These are phyloP conservation scores for Pistacia atlantica DNA, from an alignment of 345 rosid species.

Conservation along the genomic window DNA sequence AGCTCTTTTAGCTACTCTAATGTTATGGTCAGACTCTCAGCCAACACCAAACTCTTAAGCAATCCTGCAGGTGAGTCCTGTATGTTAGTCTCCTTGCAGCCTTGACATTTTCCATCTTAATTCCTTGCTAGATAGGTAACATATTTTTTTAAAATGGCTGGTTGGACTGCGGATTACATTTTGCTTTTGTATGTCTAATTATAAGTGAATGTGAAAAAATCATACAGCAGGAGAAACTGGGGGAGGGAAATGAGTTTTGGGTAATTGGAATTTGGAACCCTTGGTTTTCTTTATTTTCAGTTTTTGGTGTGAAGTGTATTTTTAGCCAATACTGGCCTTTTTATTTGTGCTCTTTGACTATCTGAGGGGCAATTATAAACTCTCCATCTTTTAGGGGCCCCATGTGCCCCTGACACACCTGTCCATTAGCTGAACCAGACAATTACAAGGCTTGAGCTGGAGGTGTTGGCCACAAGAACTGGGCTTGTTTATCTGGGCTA, in stretches of 20 bases:
- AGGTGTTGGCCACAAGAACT: neutral
- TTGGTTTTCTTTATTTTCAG: neutral
- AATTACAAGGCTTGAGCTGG: neutral
- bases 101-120: neutral
- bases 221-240: neutral
- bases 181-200: neutral
- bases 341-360: neutral
- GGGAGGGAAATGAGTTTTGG: neutral
- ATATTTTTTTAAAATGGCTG: neutral
- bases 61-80: conserved; percentile 17
- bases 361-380: neutral
- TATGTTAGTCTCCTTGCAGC: neutral
- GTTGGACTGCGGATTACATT: neutral
- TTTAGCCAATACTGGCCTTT: neutral
- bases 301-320: neutral
- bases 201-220: neutral
- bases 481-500: neutral
- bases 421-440: neutral
- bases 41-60: conserved; percentile 24
- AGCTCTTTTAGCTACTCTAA: conserved; percentile 74
- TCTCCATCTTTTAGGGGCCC: neutral
- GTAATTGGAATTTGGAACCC: neutral
- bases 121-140: neutral
- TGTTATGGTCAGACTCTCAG: conserved; percentile 81
- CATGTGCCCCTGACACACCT: neutral